A percentile compares a stretch with the other conserved stretches of the same genome.
These are phyloP conservation scores for Dichotomopilus funicola DNA, from an alignment of 2,329 filamentous ascomycete genomes.

Conservation along the genomic window DNA sequence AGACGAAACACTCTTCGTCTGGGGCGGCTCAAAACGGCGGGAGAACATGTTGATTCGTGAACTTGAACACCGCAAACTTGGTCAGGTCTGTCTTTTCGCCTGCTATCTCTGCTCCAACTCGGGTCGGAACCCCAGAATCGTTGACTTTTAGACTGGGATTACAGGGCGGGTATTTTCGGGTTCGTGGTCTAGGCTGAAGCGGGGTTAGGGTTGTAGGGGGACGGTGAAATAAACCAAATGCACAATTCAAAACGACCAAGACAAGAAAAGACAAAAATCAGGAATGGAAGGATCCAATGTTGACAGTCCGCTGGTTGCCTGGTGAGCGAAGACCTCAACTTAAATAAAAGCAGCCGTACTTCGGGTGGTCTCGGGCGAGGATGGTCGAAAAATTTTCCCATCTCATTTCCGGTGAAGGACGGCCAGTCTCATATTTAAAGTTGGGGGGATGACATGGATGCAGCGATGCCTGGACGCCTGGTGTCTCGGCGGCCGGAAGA, in stretches of 20 bases:
- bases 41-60: conserved; percentile 39
- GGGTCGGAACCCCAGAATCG: not conserved
- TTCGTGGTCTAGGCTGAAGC: not conserved
- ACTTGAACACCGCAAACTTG: conserved; percentile 9
- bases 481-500: conserved; percentile 18
- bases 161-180: not conserved
- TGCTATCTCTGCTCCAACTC: conserved; percentile 2
- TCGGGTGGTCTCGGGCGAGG: conserved; percentile 12
- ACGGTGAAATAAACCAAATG: not conserved
- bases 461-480: conserved; percentile 22
- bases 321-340: conserved; percentile 13
- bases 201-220: not conserved
- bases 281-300: conserved; percentile 2
- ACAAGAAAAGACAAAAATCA: conserved; percentile 1
- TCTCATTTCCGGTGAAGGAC: conserved; percentile 12
- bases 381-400: conserved; percentile 14
- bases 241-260: not conserved
- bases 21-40: conserved; percentile 37
- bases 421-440: conserved; percentile 17
- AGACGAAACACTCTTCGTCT: conserved; percentile 47
- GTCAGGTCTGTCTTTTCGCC: not conserved
- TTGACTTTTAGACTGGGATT: conserved; percentile 1
- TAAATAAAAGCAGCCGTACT: conserved; percentile 4
- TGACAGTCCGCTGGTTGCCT: conserved; percentile 1
- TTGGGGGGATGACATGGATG: conserved; percentile 14